phyloP scores from a whole-genome alignment of 371 early-diverging fungal species.

The Chytridium lagenaria region DNA sequence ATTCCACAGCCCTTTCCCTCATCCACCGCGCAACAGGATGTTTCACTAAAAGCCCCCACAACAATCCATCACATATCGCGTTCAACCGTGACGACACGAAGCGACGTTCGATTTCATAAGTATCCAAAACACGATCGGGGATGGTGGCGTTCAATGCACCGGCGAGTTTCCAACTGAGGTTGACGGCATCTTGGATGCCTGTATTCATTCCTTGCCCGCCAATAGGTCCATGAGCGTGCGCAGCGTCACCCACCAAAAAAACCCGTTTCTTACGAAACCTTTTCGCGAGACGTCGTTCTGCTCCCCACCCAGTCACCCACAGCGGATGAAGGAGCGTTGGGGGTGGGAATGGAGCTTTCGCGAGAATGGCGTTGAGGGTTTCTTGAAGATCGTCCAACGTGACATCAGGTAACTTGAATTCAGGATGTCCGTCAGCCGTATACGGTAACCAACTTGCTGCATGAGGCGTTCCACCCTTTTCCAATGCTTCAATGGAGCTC shows the following conservation, averaged over 20 bases:
- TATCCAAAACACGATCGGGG: constrained; percentile 19
- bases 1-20: constrained; percentile 8
- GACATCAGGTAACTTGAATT: neutral
- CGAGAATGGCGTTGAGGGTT: constrained; percentile 4
- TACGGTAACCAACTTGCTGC: neutral
- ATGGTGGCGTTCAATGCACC: constrained; percentile 33
- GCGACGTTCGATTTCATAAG: constrained; percentile 27
- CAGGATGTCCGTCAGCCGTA: neutral
- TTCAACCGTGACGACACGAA: neutral
- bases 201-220: constrained; percentile 61
- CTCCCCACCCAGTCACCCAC: constrained; percentile 16
- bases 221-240: constrained; percentile 42
- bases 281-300: constrained; percentile 14
- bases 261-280: constrained; percentile 11
- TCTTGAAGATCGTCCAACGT: constrained; percentile 11
- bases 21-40: neutral
- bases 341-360: neutral
- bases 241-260: constrained; percentile 27
- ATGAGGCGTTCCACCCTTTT: neutral
- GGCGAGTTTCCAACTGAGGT: constrained; percentile 58
- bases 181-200: constrained; percentile 58
- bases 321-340: constrained; percentile 11
- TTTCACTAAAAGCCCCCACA: constrained; percentile 1
- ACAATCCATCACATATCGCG: constrained; percentile 5
- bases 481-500: neutral